Conservation (phyloP, 1,139 yeast species). For the Maudiozyma humilis region DNA sequence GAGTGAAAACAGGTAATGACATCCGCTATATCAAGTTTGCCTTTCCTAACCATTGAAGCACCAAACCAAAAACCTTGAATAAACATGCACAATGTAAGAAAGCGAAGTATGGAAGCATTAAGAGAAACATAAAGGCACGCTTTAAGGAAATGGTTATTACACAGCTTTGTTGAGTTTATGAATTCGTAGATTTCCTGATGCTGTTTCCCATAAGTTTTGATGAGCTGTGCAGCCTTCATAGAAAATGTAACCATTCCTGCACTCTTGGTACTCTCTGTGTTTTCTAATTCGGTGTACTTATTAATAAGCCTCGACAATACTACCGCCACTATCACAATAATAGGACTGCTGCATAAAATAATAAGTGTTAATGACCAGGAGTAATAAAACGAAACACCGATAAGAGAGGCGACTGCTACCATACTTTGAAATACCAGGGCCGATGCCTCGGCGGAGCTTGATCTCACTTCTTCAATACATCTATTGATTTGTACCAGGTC, state of each 20-base stretch:
- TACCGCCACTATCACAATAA: conserved; percentile 45
- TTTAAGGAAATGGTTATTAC: conserved; percentile 43
- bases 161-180: conserved; percentile 33
- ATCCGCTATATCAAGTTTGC: conserved; percentile 46
- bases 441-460: conserved; percentile 60
- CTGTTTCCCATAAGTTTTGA: conserved; percentile 57
- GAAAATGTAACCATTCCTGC: conserved; percentile 67
- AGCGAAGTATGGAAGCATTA: conserved; percentile 52
- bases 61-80: conserved; percentile 94
- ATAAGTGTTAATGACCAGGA: conserved; percentile 83
- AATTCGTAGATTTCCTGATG: conserved; percentile 43
- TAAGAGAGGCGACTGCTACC: conserved; percentile 46
- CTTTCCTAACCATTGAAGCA: conserved; percentile 47
- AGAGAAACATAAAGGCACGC: conserved; percentile 44
- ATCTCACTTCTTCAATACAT: conserved; percentile 69
- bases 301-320: conserved; percentile 47
- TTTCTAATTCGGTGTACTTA: conserved; percentile 48
- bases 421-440: conserved; percentile 49
- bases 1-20: conserved; percentile 80
- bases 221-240: conserved; percentile 48
- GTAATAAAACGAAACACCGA: conserved; percentile 60
- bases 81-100: conserved; percentile 61
- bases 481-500: conserved; percentile 58
- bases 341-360: conserved; percentile 62
- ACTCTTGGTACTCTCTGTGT: conserved; percentile 45